These are phyloP conservation scores for Amauroascus verrucosus DNA, from an alignment of 2,329 filamentous ascomycete genomes.

Conservation along the genomic window DNA sequence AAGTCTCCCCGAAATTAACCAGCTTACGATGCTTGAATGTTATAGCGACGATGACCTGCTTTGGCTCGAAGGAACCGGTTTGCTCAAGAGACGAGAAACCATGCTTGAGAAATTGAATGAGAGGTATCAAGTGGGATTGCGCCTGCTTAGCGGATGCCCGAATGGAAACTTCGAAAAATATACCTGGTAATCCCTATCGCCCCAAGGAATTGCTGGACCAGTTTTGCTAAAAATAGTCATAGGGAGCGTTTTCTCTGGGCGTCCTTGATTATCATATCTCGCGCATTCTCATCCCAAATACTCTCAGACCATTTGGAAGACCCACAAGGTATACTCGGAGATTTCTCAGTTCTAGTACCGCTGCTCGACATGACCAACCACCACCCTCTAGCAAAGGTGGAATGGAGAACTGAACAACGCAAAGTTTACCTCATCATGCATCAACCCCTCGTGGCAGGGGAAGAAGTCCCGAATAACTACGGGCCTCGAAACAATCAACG, in stretches of 20 bases:
- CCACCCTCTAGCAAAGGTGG: constrained; percentile 48
- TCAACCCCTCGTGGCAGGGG: constrained; percentile 41
- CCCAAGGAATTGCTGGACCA: not conserved
- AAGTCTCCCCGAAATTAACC: constrained; percentile 52
- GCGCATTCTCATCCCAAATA: constrained; percentile 37
- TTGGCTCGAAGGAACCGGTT: constrained; percentile 34
- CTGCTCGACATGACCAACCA: constrained; percentile 66
- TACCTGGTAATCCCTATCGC: constrained; percentile 29
- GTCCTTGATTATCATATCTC: constrained; percentile 35
- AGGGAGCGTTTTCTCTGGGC: constrained; percentile 41
- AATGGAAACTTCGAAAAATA: constrained; percentile 19
- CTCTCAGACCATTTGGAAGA: constrained; percentile 29
- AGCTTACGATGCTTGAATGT: constrained; percentile 52
- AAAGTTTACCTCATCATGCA: constrained; percentile 36
- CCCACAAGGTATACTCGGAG: constrained; percentile 26
- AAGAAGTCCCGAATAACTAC: constrained; percentile 59
- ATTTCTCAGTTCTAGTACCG: constrained; percentile 59
- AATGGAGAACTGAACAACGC: constrained; percentile 45
- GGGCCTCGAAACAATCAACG: constrained; percentile 67
- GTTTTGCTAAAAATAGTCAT: not conserved
- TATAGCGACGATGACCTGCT: constrained; percentile 53
- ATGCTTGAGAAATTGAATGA: constrained; percentile 28
- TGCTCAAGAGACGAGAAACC: constrained; percentile 27
- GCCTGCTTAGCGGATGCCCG: constrained; percentile 23
- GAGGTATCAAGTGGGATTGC: constrained; percentile 29